phyloP scores from a whole-genome alignment of 2,329 filamentous ascomycete species.

The Alternaria hordeiaustralica region DNA sequence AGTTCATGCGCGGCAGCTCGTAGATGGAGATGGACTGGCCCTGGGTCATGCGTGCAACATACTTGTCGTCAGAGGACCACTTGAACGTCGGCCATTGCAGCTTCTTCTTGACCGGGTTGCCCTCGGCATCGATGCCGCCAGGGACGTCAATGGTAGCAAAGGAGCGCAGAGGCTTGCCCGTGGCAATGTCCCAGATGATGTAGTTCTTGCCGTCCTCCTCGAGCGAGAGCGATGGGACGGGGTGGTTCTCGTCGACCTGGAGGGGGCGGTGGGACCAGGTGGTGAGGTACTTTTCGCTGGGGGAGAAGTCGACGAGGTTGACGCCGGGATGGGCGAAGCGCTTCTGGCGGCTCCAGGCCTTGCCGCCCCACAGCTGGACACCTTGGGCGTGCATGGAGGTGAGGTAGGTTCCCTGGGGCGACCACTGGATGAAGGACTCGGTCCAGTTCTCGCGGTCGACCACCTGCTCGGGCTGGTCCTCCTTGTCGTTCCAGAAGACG shows the following conservation, averaged over 20 bases:
- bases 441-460: slow-evolving; percentile 97
- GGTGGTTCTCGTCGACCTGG: slow-evolving; percentile 86
- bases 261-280: slow-evolving; percentile 98
- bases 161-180: slow-evolving; percentile 86
- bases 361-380: slow-evolving; percentile 95
- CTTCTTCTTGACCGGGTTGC: slow-evolving; percentile 81
- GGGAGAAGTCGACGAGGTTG: slow-evolving; percentile 96
- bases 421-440: slow-evolving; percentile 98
- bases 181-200: slow-evolving; percentile 96
- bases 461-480: slow-evolving; percentile 82
- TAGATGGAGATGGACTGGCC: slow-evolving; percentile 90
- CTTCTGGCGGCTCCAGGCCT: slow-evolving; percentile 86
- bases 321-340: slow-evolving; percentile 95
- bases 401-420: slow-evolving; percentile 89
- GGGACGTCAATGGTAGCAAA: slow-evolving; percentile 89
- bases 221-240: slow-evolving; percentile 71
- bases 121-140: slow-evolving; percentile 66
- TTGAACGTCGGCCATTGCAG: slow-evolving; percentile 99
- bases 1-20: slow-evolving; percentile 85
- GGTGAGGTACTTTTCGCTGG: slow-evolving; percentile 87
- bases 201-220: slow-evolving; percentile 99
- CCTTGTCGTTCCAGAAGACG: slow-evolving; percentile 98
- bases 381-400: slow-evolving; percentile 95
- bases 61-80: slow-evolving; percentile 98
- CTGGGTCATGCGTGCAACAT: slow-evolving; percentile 89